Base-by-base conservation (phyloP, 306 rosid species). In the Ormosia emarginata region DNA sequence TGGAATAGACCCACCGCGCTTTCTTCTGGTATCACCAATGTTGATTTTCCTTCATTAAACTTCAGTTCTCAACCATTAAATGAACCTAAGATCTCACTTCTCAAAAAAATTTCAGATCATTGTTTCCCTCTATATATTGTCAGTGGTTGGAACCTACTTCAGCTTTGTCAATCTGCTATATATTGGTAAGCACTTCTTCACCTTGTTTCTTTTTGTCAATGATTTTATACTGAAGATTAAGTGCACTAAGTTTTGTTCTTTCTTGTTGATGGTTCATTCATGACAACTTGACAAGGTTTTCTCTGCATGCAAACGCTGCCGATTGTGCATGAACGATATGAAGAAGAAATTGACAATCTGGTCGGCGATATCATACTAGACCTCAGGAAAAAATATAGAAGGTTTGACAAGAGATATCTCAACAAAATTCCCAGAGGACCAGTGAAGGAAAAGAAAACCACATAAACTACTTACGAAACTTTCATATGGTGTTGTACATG, bases 371-470 rank as follows among this genome's bases (percentile, higher is more conserved):
- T 83, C 13, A 47, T 80, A n/a, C 34, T 52, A 71, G 78, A 86
- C 67, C 75, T 88, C 13, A 91, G 78, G 90, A 87, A 37, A 81
- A 85, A 79, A 3, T 92, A 89, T 63, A 70, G 72, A 69, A 74
- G 24, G 67, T 74, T 92, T 46, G 92, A 90, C 18, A 84, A 85
- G 56, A 88, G 79, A 72, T 88, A 87, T 66, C 91, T 92, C 88
- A 90, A 84, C 85, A 91, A 86, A 83, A 91, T 92, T 74, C 98
- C 98, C 14, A 88, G 96, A 87, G 97, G 94, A 32, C 89, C 97
- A 7, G 82, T 86, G 58, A 88, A 92, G 62, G 93, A 85, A 15
- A 91, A 88, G 90, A 91, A 92, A 84, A 33, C 5, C 74, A 77
- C 84, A 81, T 94, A 74, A 87, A 79, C 50, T 59, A 33, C n/a